Evolutionary conservation across 768 basidiomycete genomes (phyloP).

Genomic region (Pisolithus albus): DNA sequence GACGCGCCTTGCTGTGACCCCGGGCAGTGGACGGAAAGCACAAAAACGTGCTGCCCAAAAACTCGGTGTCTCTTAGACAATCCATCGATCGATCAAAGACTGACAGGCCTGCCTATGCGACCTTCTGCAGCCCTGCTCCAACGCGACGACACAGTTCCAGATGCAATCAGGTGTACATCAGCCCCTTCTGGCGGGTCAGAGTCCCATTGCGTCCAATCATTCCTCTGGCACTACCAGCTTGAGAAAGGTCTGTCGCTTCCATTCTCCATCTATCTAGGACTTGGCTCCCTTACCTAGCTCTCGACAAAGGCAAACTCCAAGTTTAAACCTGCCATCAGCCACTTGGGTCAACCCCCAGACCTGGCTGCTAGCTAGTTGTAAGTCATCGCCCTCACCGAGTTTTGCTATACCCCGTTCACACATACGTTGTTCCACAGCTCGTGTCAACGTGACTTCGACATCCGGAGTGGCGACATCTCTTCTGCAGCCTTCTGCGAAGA

Average conservation of each 20-base stretch:
- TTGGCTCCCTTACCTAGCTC: neutral
- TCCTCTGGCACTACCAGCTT: neutral
- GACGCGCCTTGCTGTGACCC: neutral
- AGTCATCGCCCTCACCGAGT: conserved; percentile 2
- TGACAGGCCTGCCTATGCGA: neutral
- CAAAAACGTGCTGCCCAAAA: neutral
- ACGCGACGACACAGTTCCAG: conserved; percentile 10
- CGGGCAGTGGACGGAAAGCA: neutral
- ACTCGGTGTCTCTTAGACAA: neutral
- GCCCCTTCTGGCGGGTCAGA: neutral
- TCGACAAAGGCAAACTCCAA: conserved; percentile 25
- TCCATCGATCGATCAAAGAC: neutral
- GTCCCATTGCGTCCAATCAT: neutral
- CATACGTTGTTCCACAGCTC: conserved; percentile 18
- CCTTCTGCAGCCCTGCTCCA: neutral
- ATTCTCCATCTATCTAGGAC: neutral
- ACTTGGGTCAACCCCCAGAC: conserved; percentile 1
- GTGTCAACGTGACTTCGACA: conserved; percentile 13
- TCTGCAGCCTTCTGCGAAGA: conserved; percentile 38
- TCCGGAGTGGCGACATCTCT: conserved; percentile 36
- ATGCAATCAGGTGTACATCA: conserved; percentile 30
- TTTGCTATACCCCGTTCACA: neutral
- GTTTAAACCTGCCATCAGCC: conserved; percentile 39
- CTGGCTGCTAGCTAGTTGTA: neutral
- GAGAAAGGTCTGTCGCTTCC: conserved; percentile 1